Conservation (phyloP, 169 alveolate genomes). For the Babesia caballi region DNA sequence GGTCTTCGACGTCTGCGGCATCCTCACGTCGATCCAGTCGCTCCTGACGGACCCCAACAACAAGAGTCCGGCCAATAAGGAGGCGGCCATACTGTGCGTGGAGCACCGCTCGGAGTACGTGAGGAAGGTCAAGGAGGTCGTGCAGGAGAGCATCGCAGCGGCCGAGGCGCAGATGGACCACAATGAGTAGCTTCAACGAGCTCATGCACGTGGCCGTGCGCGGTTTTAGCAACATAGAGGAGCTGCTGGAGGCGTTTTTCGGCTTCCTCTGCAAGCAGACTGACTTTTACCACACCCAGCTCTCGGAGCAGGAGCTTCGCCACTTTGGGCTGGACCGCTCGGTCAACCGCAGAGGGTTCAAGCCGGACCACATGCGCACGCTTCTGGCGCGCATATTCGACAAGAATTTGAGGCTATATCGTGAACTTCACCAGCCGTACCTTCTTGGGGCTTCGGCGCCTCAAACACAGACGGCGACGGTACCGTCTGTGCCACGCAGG, state of each 20-base stretch:
- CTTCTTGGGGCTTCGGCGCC: not conserved
- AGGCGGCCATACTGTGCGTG: conserved; percentile 92
- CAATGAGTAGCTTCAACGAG: conserved; percentile 45
- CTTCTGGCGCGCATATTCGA: conserved; percentile 30
- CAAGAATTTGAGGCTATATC: conserved; percentile 20
- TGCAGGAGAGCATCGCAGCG: conserved; percentile 73
- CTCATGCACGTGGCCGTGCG: conserved; percentile 55
- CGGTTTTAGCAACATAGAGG: conserved; percentile 45
- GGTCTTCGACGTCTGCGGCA: conserved; percentile 93
- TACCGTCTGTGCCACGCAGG: not conserved
- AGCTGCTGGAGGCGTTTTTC: conserved; percentile 52
- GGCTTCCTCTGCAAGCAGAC: conserved; percentile 61
- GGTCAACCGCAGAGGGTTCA: conserved; percentile 56
- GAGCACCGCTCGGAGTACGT: conserved; percentile 90
- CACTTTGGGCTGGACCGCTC: conserved; percentile 31
- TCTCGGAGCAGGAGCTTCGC: conserved; percentile 3
- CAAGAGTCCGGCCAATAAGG: conserved; percentile 95
- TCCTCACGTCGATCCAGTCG: conserved; percentile 94
- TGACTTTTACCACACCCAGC: conserved; percentile 60
- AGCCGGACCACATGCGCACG: conserved; percentile 19
- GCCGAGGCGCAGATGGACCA: conserved; percentile 36
- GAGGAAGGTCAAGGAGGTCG: conserved; percentile 87
- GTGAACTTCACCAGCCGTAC: conserved; percentile 52
- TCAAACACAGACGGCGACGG: not conserved
- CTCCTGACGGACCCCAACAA: conserved; percentile 96